phyloP scores from a whole-genome alignment of 148 eudicot species.

The Fagopyrum esculentum region DNA sequence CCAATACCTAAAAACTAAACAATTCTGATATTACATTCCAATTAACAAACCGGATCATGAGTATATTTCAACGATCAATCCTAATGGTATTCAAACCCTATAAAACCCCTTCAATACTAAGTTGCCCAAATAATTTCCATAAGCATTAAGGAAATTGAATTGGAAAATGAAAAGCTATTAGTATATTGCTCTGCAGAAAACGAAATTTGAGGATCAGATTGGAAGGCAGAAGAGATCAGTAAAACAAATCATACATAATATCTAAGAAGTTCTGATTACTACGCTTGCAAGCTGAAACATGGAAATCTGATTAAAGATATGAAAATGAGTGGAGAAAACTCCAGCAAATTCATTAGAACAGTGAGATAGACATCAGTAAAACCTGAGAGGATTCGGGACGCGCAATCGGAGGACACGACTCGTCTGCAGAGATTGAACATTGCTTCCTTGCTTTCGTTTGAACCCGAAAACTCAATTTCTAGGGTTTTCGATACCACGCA shows the following conservation, averaged over 20 bases:
- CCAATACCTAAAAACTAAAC: too few species aligned
- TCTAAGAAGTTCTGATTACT: background rate
- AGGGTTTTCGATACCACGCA: background rate
- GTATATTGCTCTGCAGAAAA: background rate
- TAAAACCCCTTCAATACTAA: background rate
- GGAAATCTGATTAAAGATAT: too few species aligned
- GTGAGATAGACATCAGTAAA: background rate
- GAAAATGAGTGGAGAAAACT: background rate
- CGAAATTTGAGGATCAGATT: background rate
- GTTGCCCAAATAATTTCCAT: background rate
- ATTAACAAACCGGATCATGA: background rate
- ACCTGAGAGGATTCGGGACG: constrained; percentile 11
- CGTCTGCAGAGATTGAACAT: constrained; percentile 10
- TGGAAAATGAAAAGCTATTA: background rate
- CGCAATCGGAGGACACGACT: background rate
- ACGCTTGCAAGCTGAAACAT: background rate
- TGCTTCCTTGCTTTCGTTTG: constrained; percentile 5
- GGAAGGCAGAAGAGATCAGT: background rate
- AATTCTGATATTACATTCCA: background rate
- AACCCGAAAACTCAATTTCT: background rate
- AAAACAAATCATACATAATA: background rate
- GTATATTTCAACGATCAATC: background rate
- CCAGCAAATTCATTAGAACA: background rate
- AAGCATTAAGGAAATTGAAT: background rate
- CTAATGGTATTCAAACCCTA: background rate